These are phyloP conservation scores for Mucor racemosus DNA, from an alignment of 371 early-diverging fungal species.

Conservation along the genomic window DNA sequence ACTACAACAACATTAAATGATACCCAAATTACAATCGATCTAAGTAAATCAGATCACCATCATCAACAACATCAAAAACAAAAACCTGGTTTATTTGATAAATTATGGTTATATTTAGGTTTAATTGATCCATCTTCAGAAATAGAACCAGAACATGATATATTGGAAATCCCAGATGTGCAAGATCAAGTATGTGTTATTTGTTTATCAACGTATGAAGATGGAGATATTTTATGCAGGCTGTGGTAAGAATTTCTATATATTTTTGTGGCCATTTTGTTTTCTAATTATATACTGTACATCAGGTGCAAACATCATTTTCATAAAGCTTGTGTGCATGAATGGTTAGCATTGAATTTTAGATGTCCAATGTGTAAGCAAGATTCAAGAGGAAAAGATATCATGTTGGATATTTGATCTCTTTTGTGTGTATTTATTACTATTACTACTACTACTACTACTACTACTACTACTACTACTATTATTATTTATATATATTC, in stretches of 20 bases:
- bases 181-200: slow-evolving; percentile 65
- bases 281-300: background rate
- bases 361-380: slow-evolving; percentile 44
- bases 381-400: slow-evolving; percentile 33
- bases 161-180: slow-evolving; percentile 40
- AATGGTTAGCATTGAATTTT: slow-evolving; percentile 37
- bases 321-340: slow-evolving; percentile 33
- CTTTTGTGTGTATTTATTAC: background rate
- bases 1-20: background rate
- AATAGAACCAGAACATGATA: slow-evolving; percentile 30
- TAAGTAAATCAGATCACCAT: slow-evolving; percentile 17
- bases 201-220: slow-evolving; percentile 69
- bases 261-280: background rate
- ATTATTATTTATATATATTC: background rate
- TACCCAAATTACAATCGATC: slow-evolving; percentile 20
- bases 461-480: background rate
- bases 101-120: slow-evolving; percentile 35
- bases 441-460: background rate
- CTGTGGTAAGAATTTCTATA: slow-evolving; percentile 42
- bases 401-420: slow-evolving; percentile 11
- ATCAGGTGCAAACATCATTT: slow-evolving; percentile 45
- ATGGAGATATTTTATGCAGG: slow-evolving; percentile 62
- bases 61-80: slow-evolving; percentile 12
- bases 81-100: slow-evolving; percentile 27
- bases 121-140: slow-evolving; percentile 26